Conservation (phyloP, 2,329 filamentous ascomycete species). For the Chaetothyriales sp. region DNA sequence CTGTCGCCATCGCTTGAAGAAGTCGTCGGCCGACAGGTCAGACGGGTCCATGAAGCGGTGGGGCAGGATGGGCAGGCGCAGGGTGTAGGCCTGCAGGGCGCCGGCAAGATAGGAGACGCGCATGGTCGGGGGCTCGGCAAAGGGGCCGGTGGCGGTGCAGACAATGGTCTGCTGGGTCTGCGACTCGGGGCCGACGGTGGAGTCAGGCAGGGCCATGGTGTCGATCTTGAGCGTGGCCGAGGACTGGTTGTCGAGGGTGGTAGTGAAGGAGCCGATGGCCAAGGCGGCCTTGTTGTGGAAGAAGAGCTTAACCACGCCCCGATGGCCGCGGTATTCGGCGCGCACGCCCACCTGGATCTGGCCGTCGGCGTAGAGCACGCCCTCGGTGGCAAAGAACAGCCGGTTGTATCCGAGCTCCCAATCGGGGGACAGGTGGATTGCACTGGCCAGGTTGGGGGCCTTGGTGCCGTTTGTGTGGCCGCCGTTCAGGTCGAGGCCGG, state of each 20-base stretch:
- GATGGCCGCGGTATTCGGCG: conserved; percentile 87
- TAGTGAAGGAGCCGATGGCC: conserved; percentile 80
- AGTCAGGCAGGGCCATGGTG: conserved; percentile 76
- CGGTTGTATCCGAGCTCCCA: conserved; percentile 87
- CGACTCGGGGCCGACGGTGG: conserved; percentile 55
- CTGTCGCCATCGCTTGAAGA: conserved; percentile 99
- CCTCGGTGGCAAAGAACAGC: conserved; percentile 65
- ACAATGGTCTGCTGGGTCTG: conserved; percentile 91
- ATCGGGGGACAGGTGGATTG: conserved; percentile 80
- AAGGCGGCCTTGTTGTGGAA: conserved; percentile 88
- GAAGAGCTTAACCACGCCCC: conserved; percentile 90
- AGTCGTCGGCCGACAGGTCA: conserved; percentile 75
- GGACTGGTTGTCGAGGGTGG: conserved; percentile 64
- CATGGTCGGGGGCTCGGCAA: conserved; percentile 75
- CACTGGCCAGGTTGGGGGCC: conserved; percentile 75
- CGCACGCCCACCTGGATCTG: conserved; percentile 87
- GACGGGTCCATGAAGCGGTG: conserved; percentile 97
- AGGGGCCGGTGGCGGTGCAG: conserved; percentile 74
- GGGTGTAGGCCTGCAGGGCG: conserved; percentile 77
- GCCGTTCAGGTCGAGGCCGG: conserved; percentile 62
- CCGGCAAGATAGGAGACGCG: conserved; percentile 90
- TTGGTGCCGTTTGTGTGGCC: conserved; percentile 43
- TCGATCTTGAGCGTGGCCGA: conserved; percentile 65
- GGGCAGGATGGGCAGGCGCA: conserved; percentile 74
- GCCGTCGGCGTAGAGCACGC: conserved; percentile 84